phyloP scores from a whole-genome alignment of 179 eudicot species.

The Kewa caespitosa region DNA sequence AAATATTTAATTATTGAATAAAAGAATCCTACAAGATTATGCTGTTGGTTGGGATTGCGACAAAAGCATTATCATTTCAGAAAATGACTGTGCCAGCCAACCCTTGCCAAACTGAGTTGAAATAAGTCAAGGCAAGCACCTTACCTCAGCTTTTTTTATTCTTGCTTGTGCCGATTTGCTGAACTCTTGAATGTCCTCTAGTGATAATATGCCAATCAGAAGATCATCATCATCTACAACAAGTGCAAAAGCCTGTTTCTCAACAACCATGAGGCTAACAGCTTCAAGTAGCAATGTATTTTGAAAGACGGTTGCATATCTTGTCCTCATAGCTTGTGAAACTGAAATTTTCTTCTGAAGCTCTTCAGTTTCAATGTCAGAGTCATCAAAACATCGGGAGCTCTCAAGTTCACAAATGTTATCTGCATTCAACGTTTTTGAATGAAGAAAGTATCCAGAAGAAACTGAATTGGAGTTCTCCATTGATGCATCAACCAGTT shows the following conservation, averaged over 20 bases:
- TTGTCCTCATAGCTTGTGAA: conserved; percentile 89
- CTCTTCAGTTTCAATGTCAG: conserved; percentile 38
- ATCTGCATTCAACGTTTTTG: conserved; percentile 27
- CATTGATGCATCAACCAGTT: conserved; percentile 27
- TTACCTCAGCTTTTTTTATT: conserved; percentile 53
- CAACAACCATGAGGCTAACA: conserved; percentile 72
- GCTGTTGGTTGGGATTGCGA: too few species aligned
- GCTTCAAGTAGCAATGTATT: conserved; percentile 57
- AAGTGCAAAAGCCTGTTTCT: conserved; percentile 73
- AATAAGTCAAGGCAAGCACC: neutral
- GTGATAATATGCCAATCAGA: conserved; percentile 56
- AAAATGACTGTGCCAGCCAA: too few species aligned
- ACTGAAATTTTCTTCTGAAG: conserved; percentile 58
- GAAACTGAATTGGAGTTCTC: conserved; percentile 18
- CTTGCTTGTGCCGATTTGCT: conserved; percentile 43
- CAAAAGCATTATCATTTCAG: too few species aligned
- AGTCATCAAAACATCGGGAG: conserved; percentile 54
- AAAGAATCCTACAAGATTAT: too few species aligned
- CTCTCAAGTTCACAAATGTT: conserved; percentile 60
- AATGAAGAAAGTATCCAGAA: conserved; percentile 20
- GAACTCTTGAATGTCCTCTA: conserved; percentile 62
- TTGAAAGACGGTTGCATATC: conserved; percentile 54
- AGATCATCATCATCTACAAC: conserved; percentile 52
- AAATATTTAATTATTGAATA: too few species aligned
- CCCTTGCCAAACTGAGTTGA: neutral